Base-by-base conservation (phyloP, 2,329 filamentous ascomycete genomes). In the Pseudocercospora vitis region DNA sequence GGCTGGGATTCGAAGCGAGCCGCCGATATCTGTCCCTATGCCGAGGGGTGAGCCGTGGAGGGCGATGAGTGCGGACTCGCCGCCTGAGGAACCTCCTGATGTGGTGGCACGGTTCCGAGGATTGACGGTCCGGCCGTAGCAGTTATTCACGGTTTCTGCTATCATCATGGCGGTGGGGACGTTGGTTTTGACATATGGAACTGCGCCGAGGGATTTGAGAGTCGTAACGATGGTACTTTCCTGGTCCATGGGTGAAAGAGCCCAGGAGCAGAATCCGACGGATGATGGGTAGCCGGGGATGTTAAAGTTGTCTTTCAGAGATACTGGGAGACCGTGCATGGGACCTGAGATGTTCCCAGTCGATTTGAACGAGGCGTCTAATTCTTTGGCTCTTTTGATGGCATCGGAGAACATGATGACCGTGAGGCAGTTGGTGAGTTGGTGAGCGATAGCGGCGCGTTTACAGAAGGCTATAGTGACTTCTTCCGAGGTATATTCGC, bases 261-360 rank as follows among this genome's bases (percentile, higher is more conserved):
- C 81, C 52, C 86, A 78, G 0, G 79, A 78, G 0, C 80, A 79
- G 56, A 90, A 85, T 4, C 86, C 86, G 0, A 86, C 76, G 0
- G 82, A 84, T 18, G 81, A 74, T 57, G 85, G 82, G 9, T 82
- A 74, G 4, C 82, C 83, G 2, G 69, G 66, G 11, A 87, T 71
- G 53, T 87, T 79, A 74, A 88, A 85, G 64, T 85, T 84, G 70
- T 89, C 86, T 64, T 90, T 90, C 42, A 90, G 76, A 0, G 84
- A 82, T 44, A 87, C 73, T 0, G 83, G 83, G 0, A 87, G 54
- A 67, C 84, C 87, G 67, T 89, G 86, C 1, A 90, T 75, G 1
- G 86, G 85, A 0, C 87, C 87, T 31, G 78, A 70, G 0, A 76
- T 68, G 57, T 73, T 69, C 21, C 75, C 76, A 9, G 71, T 77